Evolutionary conservation across 768 basidiomycete species (phyloP), one percentile per base, ranked within the genome.

Genomic region (Panaeolus papilionaceus): DNA sequence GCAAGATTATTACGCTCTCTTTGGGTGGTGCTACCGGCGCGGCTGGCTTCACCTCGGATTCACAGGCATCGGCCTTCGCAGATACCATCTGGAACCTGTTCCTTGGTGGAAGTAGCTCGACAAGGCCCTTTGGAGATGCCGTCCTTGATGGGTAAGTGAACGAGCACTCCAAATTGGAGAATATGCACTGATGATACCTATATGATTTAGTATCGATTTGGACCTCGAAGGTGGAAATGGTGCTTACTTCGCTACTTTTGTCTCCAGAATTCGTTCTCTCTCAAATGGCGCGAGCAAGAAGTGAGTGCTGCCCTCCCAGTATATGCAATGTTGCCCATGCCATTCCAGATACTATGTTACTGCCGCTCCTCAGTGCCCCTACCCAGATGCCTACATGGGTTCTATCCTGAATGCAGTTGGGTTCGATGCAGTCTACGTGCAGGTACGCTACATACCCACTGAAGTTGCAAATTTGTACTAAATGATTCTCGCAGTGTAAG

Each of bases 371-470:
- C 88, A 78, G 71, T 89, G 88, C 70, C 85, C 85, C 5, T 91
- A 84, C 80, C 88, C 89, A 0, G 89, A 90, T 73, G 85, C 84
- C 3, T 81, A 81, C 72, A 73, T 90, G 6, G 85, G 86, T 10
- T 71, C 79, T 11, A 83, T 85, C 62, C 78, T 91, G 66, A 83
- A 89, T 71, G 78, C 81, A n/a, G 89, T 86, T 23, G 80, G 79
- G 0, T 91, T 90, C 68, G 89, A 91, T 76, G 87, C 87, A 1
- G 78, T 91, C 65, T 89, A 89, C 72, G 89, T 90, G 45, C 89
- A 89, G 75, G 70, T 71, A 64, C 67, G 65, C 64, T 26, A 14
- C 37, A 20, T 37, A 26, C 62, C 26, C 9, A 23, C 12, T 26
- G 18, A 7, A 16, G 47, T 18, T 28, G 8, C 7, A 18, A 9